A percentile compares a stretch with the other conserved stretches of the same genome.
phyloP scores from a whole-genome alignment of 352 stramenopile genomes.

The Globisporangium cystogenes region DNA sequence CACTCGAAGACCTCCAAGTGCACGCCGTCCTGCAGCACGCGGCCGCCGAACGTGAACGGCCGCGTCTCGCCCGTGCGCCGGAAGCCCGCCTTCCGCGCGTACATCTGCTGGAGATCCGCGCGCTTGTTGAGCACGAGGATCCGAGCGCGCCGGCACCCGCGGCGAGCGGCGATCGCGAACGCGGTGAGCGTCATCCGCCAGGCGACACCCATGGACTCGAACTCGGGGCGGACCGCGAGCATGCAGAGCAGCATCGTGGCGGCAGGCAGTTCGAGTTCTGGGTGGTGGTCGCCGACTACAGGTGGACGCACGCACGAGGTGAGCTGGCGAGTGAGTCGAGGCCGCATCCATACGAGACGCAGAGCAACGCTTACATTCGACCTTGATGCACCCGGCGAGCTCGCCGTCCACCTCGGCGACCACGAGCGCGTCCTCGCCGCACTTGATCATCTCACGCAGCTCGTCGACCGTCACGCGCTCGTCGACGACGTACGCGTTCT shows the following conservation, averaged over 20 bases:
- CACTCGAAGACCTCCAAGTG: slow-evolving; percentile 8
- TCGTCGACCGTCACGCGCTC: slow-evolving; percentile 5
- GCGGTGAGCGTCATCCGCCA: slow-evolving; percentile 4
- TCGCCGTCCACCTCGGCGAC: slow-evolving; percentile 5
- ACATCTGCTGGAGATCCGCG: slow-evolving; percentile 5
- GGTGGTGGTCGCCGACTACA: neutral
- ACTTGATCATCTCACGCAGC: neutral
- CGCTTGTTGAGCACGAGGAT: slow-evolving; percentile 13
- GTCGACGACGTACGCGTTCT: slow-evolving; percentile 4
- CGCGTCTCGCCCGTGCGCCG: slow-evolving; percentile 6
- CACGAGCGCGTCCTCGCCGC: slow-evolving; percentile 6
- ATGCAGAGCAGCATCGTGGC: neutral
- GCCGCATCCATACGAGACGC: too few species aligned
- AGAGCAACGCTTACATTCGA: slow-evolving; percentile 8
- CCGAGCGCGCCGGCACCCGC: slow-evolving; percentile 1
- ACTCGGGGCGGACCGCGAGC: slow-evolving; percentile 9
- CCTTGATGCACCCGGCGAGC: slow-evolving; percentile 6
- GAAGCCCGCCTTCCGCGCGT: slow-evolving; percentile 7
- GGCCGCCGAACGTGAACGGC: slow-evolving; percentile 3
- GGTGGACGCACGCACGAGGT: too few species aligned
- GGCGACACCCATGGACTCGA: slow-evolving; percentile 6
- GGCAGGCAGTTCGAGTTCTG: neutral
- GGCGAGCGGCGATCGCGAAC: neutral
- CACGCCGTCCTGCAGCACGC: slow-evolving; percentile 6
- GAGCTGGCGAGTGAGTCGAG: too few species aligned